These are phyloP conservation scores for Graphiopsis chlorocephala DNA, from an alignment of 2,329 filamentous ascomycete species.

Conservation along the genomic window DNA sequence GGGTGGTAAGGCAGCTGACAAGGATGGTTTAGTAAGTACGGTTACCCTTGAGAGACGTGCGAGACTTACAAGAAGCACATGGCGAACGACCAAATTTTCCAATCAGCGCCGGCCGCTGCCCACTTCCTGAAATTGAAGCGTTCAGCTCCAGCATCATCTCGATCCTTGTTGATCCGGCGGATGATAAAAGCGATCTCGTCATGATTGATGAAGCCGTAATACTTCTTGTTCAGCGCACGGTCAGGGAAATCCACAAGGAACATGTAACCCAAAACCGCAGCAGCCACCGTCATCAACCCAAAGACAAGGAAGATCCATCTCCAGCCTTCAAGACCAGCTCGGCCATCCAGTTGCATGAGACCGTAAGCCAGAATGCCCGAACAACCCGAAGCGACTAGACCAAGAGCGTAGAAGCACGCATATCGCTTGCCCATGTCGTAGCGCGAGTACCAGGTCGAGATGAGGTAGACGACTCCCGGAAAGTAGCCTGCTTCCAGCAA, in stretches of 20 bases:
- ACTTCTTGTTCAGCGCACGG: slow-evolving; percentile 30
- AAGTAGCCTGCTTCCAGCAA: slow-evolving; percentile 60
- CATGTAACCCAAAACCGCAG: slow-evolving; percentile 1
- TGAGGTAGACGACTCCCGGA: slow-evolving; percentile 58
- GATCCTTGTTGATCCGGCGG: slow-evolving; percentile 15
- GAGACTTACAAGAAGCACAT: slow-evolving; percentile 41
- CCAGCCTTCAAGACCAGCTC: slow-evolving; percentile 33
- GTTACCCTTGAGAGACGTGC: too few relatives aligned
- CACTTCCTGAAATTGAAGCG: slow-evolving; percentile 40
- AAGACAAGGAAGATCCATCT: slow-evolving; percentile 49
- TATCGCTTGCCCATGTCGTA: slow-evolving; percentile 12
- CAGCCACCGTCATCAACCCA: slow-evolving; percentile 17
- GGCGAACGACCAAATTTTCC: slow-evolving; percentile 55
- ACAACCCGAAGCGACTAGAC: slow-evolving; percentile 48
- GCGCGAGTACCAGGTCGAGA: slow-evolving; percentile 55
- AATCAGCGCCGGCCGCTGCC: slow-evolving; percentile 45
- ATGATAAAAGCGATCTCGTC: slow-evolving; percentile 17
- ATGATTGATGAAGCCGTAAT: slow-evolving; percentile 38
- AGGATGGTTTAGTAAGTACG: neutral
- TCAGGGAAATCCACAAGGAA: slow-evolving; percentile 19
- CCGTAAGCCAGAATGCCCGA: slow-evolving; percentile 44
- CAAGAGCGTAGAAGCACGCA: slow-evolving; percentile 50
- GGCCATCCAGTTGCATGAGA: slow-evolving; percentile 33
- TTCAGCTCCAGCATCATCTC: slow-evolving; percentile 11
- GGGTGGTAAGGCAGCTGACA: slow-evolving; percentile 40